Conservation (phyloP, 495 filamentous ascomycete genomes). For the Aspergillus baeticus region DNA sequence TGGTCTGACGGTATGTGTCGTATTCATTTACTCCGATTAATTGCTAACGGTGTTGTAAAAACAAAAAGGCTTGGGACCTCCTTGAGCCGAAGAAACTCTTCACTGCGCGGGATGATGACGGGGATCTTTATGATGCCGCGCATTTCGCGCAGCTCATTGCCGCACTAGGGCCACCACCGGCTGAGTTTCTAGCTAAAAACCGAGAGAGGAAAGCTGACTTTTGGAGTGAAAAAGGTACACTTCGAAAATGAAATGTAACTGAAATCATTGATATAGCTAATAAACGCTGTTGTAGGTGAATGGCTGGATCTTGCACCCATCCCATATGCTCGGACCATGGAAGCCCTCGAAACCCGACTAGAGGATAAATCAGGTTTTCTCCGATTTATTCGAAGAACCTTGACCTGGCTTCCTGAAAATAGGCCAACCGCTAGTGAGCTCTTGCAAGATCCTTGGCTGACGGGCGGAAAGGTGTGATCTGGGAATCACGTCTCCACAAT, state of each 20-base stretch:
- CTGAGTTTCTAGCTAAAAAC: conserved; percentile 31
- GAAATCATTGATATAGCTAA: neutral
- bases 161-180: conserved; percentile 41
- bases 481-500: too few species aligned
- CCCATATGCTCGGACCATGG: conserved; percentile 23
- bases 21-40: conserved; percentile 21
- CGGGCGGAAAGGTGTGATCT: neutral
- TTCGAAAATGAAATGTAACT: neutral
- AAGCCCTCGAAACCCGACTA: conserved; percentile 22
- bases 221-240: conserved; percentile 28
- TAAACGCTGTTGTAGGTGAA: conserved; percentile 5
- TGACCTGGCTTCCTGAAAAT: conserved; percentile 38
- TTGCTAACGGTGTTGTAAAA: too few species aligned
- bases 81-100: conserved; percentile 45
- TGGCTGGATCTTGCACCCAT: conserved; percentile 29
- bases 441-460: conserved; percentile 34
- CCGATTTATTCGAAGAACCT: conserved; percentile 30
- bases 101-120: conserved; percentile 26
- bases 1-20: conserved; percentile 40
- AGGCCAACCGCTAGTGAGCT: conserved; percentile 38
- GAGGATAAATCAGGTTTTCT: conserved; percentile 35
- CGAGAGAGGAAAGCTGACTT: conserved; percentile 24
- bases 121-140: conserved; percentile 37
- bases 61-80: conserved; percentile 48
- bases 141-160: conserved; percentile 43